Evolutionary conservation across 805 yeast genomes (phyloP), one percentile per base, ranked within the genome.

Genomic region (Pichia scutulata): DNA sequence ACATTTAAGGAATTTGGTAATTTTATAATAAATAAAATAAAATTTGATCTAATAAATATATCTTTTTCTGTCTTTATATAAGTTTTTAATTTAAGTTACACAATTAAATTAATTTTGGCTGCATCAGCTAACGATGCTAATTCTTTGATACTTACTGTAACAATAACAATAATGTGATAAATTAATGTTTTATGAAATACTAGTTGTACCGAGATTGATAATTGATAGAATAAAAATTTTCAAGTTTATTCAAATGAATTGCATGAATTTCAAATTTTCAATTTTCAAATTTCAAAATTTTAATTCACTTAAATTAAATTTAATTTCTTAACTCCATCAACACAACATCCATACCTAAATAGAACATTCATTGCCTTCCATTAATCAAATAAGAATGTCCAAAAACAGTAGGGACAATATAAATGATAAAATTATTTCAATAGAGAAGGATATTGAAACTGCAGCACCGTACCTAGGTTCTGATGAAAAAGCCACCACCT

Each of bases 401-500:
- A 43, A 39, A 19, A 39, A n/a, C 7, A 39, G 39, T 25, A 26
- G 25, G 16, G 30, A 39, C 28, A 33, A 37, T 19, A 28, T 41
- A 8, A 21, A 30, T 18, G 37, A 47, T 24, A 48, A 43, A 36
- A 41, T 44, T 13, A n/a, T 44, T 2, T 19, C 25, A 10, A n/a
- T 44, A 16, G 52, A 49, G 22, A 30, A 30, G 14, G 52, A 49
- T 10, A 49, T 49, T 0, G 69, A 70, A 47, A 77, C 74, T 40
- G 80, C 90, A 0, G 67, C 71, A 33, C 81, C 84, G 19, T 85
- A 73, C 61, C 68, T 86, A 12, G 86, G 81, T 3, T 80, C 86
- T 45, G 93, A 86, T 66, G 93, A 86, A 60, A 80, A 82, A 59
- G 77, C 85, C 1, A 73, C 86, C 70, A 81, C 46, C 60, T 69